Evolutionary conservation across 2,329 filamentous ascomycete species (phyloP).

Genomic region (Raffaelea ambrosiae): DNA sequence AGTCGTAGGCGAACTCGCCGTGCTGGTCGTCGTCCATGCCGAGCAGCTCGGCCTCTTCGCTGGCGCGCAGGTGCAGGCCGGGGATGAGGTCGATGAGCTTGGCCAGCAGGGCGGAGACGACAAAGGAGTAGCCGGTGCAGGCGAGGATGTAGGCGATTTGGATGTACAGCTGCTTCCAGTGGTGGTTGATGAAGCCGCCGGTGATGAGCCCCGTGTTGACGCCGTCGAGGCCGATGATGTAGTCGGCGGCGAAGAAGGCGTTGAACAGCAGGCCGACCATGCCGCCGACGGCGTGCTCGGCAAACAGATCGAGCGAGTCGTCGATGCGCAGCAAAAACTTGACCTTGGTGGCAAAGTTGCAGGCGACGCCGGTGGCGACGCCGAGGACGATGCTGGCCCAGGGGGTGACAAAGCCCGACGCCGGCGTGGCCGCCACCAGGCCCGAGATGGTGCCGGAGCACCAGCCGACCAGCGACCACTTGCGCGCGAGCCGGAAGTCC

Average conservation of each 20-base stretch:
- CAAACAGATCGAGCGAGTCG: conserved; percentile 64
- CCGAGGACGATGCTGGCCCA: conserved; percentile 62
- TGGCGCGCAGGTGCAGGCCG: conserved; percentile 70
- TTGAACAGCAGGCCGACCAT: conserved; percentile 66
- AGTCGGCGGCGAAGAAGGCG: conserved; percentile 60
- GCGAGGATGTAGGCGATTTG: conserved; percentile 71
- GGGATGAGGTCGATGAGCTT: conserved; percentile 68
- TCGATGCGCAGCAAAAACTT: conserved; percentile 57
- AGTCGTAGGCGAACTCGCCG: conserved; percentile 84
- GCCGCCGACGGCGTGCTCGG: conserved; percentile 62
- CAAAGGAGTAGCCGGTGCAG: conserved; percentile 58
- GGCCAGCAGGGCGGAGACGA: conserved; percentile 64
- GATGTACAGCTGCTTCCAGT: conserved; percentile 68
- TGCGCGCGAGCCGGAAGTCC: conserved; percentile 87
- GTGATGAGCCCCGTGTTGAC: conserved; percentile 56
- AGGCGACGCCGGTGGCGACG: conserved; percentile 54
- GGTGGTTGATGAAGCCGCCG: conserved; percentile 69
- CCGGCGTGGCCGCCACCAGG: conserved; percentile 61
- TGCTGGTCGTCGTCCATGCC: conserved; percentile 89
- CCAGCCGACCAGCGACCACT: conserved; percentile 79
- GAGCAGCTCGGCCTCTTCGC: conserved; percentile 73
- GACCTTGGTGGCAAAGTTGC: conserved; percentile 61
- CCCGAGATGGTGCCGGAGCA: conserved; percentile 65
- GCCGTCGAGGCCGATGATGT: conserved; percentile 66
- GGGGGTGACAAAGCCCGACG: conserved; percentile 58